Base-by-base conservation (phyloP, 345 rosid genomes). In the Eucalyptus globulus region DNA sequence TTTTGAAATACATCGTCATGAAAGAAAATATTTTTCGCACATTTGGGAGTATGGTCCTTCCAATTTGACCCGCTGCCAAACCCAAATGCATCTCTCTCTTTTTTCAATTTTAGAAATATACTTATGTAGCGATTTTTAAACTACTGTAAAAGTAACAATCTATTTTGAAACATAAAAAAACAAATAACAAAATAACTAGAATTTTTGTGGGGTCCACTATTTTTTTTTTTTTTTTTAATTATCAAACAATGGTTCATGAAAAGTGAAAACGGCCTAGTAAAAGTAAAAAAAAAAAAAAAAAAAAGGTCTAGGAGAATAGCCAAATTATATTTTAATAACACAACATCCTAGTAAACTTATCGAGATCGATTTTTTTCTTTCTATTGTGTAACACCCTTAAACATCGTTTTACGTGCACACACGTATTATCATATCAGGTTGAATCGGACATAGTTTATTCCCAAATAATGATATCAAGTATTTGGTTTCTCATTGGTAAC, bases 371-470 rank as follows among this genome's bases (percentile, higher is more conserved):
- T 17, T 19, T 34, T 72, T 19, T 37, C 24, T 22, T 72, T 72
- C 22, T 10, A 19, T 37, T 37, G 43, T 37, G 21, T 37, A 72
- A 72, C 44, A 37, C 8, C 27, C 12, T 37, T 19, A 17, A 4
- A 5, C 3, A 17, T 37, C 3, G 1, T 17, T 5, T 11, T 72
- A 72, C 4, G 27, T 37, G 26, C 26, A 43, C 45, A 10, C 45
- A 10, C 0, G 7, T 19, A 21, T 37, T 21, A 22, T 72, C 45
- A 21, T 2, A 37, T 19, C 2, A 37, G 3, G 14, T 0, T 0
- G 8, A 9, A 69, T 34, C 9, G 4, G 24, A 17, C 2, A 37
- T 37, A 19, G 6, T 72, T 72, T 37, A 37, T 40, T 76, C 14
- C 27, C 8, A 3, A 3, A 37, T 37, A 37, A 76, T 1, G 26